Evolutionary conservation across 1,139 yeast species (phyloP).

Genomic region (Meyerozyma smithsonii): DNA sequence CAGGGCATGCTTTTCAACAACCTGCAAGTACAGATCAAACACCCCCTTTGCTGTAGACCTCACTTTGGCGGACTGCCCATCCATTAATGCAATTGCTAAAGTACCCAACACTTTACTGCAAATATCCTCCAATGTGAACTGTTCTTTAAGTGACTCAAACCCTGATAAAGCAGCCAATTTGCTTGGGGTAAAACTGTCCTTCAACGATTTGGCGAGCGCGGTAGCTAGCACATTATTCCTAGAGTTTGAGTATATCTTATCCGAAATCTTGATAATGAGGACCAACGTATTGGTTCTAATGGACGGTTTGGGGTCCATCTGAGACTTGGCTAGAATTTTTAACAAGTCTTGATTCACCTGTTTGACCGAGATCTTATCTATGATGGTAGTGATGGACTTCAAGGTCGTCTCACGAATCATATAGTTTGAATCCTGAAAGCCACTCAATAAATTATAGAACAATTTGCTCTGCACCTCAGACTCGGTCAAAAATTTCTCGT

Average conservation of each 20-base stretch:
- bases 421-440: constrained; percentile 81
- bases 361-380: constrained; percentile 67
- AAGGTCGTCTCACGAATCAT: constrained; percentile 78
- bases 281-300: constrained; percentile 84
- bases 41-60: constrained; percentile 67
- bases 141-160: constrained; percentile 57
- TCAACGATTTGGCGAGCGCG: constrained; percentile 78
- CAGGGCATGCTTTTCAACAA: constrained; percentile 61
- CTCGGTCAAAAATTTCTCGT: constrained; percentile 48
- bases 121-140: constrained; percentile 70
- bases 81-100: constrained; percentile 79
- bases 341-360: constrained; percentile 84
- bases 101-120: constrained; percentile 83
- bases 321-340: constrained; percentile 79
- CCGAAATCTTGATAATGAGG: constrained; percentile 67
- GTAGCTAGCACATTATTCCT: constrained; percentile 75
- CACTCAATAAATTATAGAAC: constrained; percentile 64
- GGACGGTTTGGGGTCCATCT: constrained; percentile 77
- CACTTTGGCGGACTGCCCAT: constrained; percentile 59
- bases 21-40: constrained; percentile 58
- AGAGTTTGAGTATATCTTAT: constrained; percentile 53
- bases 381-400: constrained; percentile 59
- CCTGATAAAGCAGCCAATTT: constrained; percentile 78
- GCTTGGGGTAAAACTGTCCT: constrained; percentile 76
- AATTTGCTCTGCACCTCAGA: constrained; percentile 65